Evolutionary conservation across 1,284 basidiomycete species (phyloP).

Genomic region (Prillingera fragicola): DNA sequence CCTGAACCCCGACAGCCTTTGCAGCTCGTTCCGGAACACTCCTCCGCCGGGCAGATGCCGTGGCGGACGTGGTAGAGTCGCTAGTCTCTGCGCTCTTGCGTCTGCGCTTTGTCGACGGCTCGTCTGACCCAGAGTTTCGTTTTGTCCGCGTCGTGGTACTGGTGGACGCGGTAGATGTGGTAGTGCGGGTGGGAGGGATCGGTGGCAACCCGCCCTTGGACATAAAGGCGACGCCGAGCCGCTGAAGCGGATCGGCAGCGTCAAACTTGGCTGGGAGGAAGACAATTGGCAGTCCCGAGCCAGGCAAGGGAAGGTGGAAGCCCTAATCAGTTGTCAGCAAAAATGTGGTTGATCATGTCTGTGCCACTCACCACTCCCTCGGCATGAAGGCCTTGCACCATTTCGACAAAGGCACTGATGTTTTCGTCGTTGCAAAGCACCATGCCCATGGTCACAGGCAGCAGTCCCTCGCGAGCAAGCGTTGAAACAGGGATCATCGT

Average conservation of each 20-base stretch:
- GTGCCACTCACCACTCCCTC: conserved; percentile 40
- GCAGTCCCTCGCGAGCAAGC: conserved; percentile 39
- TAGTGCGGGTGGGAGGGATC: background rate
- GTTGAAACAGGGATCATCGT: conserved; percentile 45
- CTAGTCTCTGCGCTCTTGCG: background rate
- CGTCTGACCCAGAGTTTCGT: background rate
- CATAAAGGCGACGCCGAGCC: conserved; percentile 44
- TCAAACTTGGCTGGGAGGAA: conserved; percentile 46
- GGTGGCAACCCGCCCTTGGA: conserved; percentile 33
- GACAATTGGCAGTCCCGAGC: conserved; percentile 31
- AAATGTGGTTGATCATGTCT: background rate
- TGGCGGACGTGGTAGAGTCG: too few relatives aligned
- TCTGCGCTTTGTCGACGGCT: background rate
- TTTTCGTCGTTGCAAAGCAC: conserved; percentile 41
- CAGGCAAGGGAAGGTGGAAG: conserved; percentile 36
- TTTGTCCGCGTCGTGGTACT: background rate
- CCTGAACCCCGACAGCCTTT: too few relatives aligned
- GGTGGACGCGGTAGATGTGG: background rate
- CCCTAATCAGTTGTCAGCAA: conserved; percentile 21
- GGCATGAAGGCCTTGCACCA: conserved; percentile 43
- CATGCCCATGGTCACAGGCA: conserved; percentile 45
- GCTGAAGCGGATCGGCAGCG: conserved; percentile 34
- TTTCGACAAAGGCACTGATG: conserved; percentile 30
- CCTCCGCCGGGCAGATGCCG: too few relatives aligned
- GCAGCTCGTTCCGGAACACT: too few relatives aligned